Conservation (phyloP, 106 monocot genomes). For the Dactylorhiza incarnata region DNA sequence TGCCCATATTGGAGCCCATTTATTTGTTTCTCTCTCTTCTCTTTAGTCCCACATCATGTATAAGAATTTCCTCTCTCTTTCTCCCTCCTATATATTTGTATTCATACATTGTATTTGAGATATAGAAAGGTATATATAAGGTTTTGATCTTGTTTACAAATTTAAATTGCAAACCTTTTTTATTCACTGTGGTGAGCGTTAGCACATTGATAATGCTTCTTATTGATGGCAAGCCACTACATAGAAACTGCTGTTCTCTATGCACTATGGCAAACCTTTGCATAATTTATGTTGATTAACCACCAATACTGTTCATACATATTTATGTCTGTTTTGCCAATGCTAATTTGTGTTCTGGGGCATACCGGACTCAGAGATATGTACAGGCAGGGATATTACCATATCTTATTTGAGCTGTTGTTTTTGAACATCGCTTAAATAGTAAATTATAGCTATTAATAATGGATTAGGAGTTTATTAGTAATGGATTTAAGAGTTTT, state of each 20-base stretch:
- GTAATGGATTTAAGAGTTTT: too few species aligned
- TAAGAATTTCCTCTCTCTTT: too few species aligned
- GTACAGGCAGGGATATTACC: background rate
- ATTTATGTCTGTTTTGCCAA: background rate
- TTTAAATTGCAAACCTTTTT: background rate
- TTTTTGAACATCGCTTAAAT: background rate
- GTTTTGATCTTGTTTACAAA: too few species aligned
- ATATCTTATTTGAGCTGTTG: background rate
- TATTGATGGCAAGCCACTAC: background rate
- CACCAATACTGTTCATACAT: background rate
- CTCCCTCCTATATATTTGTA: too few species aligned
- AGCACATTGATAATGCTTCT: background rate
- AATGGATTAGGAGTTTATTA: background rate
- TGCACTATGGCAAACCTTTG: background rate
- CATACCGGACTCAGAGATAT: background rate
- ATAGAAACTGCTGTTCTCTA: background rate
- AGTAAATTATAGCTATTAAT: background rate
- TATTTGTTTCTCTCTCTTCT: too few species aligned
- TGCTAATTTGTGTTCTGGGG: background rate
- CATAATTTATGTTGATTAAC: background rate
- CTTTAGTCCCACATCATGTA: too few species aligned
- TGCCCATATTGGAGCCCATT: too few species aligned
- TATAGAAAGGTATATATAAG: too few species aligned
- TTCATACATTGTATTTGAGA: too few species aligned
- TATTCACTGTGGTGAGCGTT: background rate